Base-by-base conservation (phyloP, 2,329 filamentous ascomycete species). In the Trichoderma lentiforme region DNA sequence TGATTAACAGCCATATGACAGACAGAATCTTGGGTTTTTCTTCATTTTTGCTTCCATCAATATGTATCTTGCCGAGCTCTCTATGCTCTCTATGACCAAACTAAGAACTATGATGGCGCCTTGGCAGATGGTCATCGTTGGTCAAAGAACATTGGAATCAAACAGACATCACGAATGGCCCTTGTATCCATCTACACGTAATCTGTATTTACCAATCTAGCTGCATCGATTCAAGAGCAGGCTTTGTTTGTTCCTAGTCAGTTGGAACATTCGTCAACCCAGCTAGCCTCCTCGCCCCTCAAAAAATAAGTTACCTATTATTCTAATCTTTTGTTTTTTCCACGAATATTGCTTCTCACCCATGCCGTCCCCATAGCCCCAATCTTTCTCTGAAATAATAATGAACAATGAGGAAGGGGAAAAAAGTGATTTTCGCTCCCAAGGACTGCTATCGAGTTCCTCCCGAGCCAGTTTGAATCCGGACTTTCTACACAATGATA, bases 401-500 rank as follows among this genome's bases (percentile, higher is more conserved):
- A 62, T 43, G 53, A 70, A 53, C 67, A 70, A 60, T 26, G 32
- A 60, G 34, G 39, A 12, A 12, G 14, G 36, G 32, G 9, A 21
- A 32, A 61, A 47, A 51, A 53, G 21, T 61, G 12, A 21, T 34
- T 60, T 28, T 70, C 39, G 56, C 57, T 70, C 39, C 57, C 56
- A 21, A 53, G 57, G 57, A 39, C 67, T 61, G 39, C 30, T 62
- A 61, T 62, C 67, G 56, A 70, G 67, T 26, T 57, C 39, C 67
- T 70, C 39, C 47, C 57, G 67, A 62, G 39, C 57, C 28, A 62
- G n/a, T 62, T 70, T 70, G 57, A 62, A 36, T 62, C 39, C 67
- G 30, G 39, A 70, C 57, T 70, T 62, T 53, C 67, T 62, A 70
- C 67, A 70, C 67, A 70, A 70, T 62, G 43, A 70, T 61, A 70